Percentiles rank a stretch among this genome's conserved stretches.
Conservation (phyloP, 2,329 filamentous ascomycete species). For the Pseudogymnoascus sp. region DNA sequence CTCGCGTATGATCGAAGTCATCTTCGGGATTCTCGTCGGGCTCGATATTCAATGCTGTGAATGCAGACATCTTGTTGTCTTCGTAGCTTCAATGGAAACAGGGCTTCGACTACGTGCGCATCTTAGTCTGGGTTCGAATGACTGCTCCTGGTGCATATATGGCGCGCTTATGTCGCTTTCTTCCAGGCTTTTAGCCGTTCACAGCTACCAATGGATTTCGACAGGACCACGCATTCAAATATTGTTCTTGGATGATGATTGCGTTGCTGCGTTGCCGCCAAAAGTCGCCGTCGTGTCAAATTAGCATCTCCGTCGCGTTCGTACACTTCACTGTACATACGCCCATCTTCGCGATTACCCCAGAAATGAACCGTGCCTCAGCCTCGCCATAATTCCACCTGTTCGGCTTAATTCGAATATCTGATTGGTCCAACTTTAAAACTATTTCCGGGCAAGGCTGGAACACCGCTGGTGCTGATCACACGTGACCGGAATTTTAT, state of each 20-base stretch:
- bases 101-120: not conserved
- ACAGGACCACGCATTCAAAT: not conserved
- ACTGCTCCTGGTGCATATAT: not conserved
- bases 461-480: not conserved
- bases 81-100: not conserved
- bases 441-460: not conserved
- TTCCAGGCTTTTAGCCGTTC: too few relatives aligned
- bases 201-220: not conserved
- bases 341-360: not conserved
- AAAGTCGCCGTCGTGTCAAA: not conserved
- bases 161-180: not conserved
- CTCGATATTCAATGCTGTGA: constrained; percentile 87
- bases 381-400: not conserved
- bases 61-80: constrained; percentile 38
- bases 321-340: constrained; percentile 1
- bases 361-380: not conserved
- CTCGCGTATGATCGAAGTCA: constrained; percentile 89
- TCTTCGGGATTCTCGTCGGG: constrained; percentile 84
- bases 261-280: not conserved
- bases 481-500: constrained; percentile 5
- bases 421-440: constrained; percentile 2
- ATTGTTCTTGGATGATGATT: not conserved
- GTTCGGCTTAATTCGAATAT: not conserved
- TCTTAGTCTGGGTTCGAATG: not conserved
- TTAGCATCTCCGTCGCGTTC: not conserved